Base-by-base conservation (phyloP, 192 early-diverging fungal species). In the Dimargaris xerosporica region DNA sequence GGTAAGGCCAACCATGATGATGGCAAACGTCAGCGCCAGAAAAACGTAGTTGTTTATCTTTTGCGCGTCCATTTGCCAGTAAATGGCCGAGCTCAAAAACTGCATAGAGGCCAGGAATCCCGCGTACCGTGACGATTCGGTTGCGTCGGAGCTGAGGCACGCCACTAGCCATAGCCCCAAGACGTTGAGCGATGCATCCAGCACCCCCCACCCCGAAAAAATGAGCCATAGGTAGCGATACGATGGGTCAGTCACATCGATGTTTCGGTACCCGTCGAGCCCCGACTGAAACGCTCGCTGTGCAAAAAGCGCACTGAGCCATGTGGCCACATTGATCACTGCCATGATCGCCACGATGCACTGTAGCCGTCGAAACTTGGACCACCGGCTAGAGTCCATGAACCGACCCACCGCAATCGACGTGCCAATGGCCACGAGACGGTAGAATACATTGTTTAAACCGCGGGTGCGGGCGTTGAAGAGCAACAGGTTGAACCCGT, bases 1-100 rank as follows among this genome's bases (percentile, higher is more conserved):
- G 13, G 25, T 30, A 2, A 55, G 25, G 19, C 54, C 54, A 15
- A 55, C 54, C 54, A 30, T 25, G 19, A 55, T 25, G 23, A 55
- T 29, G 16, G 16, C 29, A 16, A 25, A 55, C 30, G 54, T 29
- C 30, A 55, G 30, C 16, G 25, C 13, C 5, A 21, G 29, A 23
- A 55, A 55, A 15, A 55, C 21, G 16, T 16, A 21, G 15, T 55
- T 21, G 54, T 21, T 21, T 2, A 55, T 3, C n/a, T 55, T 15
- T 23, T 55, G 54, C 4, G 54, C 54, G 30, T 55, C 54, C 13
- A 55, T 16, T 30, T 55, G 54, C 54, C 54, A 55, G 29, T 31
- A 55, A 25, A 55, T 29, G 54, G 54, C 54, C 16, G 54, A 25
- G 21, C 26, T 55, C 19, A 55, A 5, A 25, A 28, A 55, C 23